Conservation (phyloP, 1,284 basidiomycete species). For the Irpex sp. region DNA sequence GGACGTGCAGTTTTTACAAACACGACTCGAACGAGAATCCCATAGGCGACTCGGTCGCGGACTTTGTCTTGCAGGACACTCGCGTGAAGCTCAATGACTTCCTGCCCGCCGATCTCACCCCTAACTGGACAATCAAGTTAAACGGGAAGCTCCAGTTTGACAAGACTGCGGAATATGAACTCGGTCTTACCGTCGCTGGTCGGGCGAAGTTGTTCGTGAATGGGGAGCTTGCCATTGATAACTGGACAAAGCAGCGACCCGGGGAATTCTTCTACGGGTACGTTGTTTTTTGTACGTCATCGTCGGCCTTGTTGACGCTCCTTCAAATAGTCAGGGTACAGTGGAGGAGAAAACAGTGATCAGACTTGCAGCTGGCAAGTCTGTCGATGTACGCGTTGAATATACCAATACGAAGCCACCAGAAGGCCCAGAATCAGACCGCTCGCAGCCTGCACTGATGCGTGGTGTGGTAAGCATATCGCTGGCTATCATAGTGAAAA, state of each 20-base stretch:
- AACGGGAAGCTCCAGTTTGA: constrained; percentile 50
- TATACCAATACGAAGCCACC: constrained; percentile 61
- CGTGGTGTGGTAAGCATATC: constrained; percentile 51
- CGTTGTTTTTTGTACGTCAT: constrained; percentile 12
- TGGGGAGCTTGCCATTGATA: constrained; percentile 59
- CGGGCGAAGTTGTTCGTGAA: constrained; percentile 65
- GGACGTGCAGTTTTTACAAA: constrained; percentile 60
- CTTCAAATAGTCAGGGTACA: constrained; percentile 47
- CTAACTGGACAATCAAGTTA: constrained; percentile 61
- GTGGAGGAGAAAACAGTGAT: constrained; percentile 55
- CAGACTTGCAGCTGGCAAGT: constrained; percentile 39
- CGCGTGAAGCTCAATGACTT: constrained; percentile 67
- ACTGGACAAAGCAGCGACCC: constrained; percentile 64
- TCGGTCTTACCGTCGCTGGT: constrained; percentile 72
- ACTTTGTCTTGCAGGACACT: constrained; percentile 55
- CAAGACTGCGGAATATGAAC: constrained; percentile 58
- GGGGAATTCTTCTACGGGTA: constrained; percentile 69
- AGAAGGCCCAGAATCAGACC: constrained; percentile 43
- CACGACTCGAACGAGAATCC: constrained; percentile 46
- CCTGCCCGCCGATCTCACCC: constrained; percentile 55
- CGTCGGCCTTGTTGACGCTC: background rate
- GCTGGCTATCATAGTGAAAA: too few relatives aligned
- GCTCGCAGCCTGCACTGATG: constrained; percentile 61
- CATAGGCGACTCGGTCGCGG: constrained; percentile 36
- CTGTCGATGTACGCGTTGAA: constrained; percentile 52